These are phyloP conservation scores for Yamadazyma buinensis DNA, from an alignment of 1,139 yeast species.

Conservation along the genomic window DNA sequence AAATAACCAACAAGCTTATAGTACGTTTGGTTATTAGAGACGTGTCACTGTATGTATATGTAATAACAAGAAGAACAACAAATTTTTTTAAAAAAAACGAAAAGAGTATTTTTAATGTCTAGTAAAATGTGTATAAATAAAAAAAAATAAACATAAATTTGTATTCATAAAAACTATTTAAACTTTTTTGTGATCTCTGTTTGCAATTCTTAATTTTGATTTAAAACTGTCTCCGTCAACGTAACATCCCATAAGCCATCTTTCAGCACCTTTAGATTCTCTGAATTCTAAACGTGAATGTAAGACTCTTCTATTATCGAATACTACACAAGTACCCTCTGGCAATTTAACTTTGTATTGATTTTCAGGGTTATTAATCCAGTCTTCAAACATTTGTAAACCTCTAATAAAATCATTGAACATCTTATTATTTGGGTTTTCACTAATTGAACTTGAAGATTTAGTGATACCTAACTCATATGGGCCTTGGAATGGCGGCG, in stretches of 20 bases:
- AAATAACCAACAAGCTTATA: slow-evolving; percentile 14
- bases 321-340: slow-evolving; percentile 65
- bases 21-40: slow-evolving; percentile 26
- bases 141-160: too few species aligned
- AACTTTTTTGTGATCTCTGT: background rate
- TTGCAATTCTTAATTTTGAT: slow-evolving; percentile 48
- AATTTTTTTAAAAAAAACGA: slow-evolving; percentile 3
- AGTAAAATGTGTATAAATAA: slow-evolving; percentile 11
- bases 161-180: too few species aligned
- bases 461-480: slow-evolving; percentile 52
- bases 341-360: slow-evolving; percentile 55
- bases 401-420: slow-evolving; percentile 61
- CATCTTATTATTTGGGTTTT: slow-evolving; percentile 22
- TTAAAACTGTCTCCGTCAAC: slow-evolving; percentile 69
- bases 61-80: background rate
- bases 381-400: slow-evolving; percentile 54
- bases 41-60: background rate
- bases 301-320: slow-evolving; percentile 69
- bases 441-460: slow-evolving; percentile 14
- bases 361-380: slow-evolving; percentile 51
- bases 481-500: slow-evolving; percentile 88
- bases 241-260: slow-evolving; percentile 81
- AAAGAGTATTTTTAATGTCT: background rate
- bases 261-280: slow-evolving; percentile 46
- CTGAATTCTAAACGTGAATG: slow-evolving; percentile 68